These are phyloP conservation scores for Mariannaea sp. DNA, from an alignment of 2,329 filamentous ascomycete genomes.

Conservation along the genomic window DNA sequence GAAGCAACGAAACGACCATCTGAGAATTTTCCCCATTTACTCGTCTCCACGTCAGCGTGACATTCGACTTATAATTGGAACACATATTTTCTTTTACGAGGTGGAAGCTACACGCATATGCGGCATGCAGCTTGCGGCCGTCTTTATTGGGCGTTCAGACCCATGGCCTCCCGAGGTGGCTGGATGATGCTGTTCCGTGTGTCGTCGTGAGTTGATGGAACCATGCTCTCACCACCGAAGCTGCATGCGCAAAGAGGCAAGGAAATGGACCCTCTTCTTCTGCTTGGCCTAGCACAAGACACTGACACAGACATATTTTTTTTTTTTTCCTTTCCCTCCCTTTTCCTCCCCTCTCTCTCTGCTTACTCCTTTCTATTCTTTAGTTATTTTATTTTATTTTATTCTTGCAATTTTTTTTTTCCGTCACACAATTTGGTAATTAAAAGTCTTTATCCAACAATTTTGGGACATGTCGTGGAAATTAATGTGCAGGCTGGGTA, in stretches of 20 bases:
- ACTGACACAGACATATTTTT: too few species aligned
- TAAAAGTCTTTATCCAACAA: too few species aligned
- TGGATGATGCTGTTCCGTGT: constrained; percentile 6
- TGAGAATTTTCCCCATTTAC: constrained; percentile 5
- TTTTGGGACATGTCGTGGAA: too few species aligned
- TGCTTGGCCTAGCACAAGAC: too few species aligned
- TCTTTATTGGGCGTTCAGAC: not conserved
- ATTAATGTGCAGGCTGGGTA: not conserved
- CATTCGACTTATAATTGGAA: constrained; percentile 15
- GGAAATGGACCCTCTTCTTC: not conserved
- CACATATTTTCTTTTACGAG: constrained; percentile 12
- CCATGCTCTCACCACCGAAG: not conserved
- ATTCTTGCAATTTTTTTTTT: too few species aligned
- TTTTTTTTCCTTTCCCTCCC: too few species aligned
- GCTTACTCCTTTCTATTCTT: too few species aligned
- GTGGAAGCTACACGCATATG: constrained; percentile 18
- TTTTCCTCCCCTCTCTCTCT: too few species aligned
- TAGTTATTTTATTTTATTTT: too few species aligned
- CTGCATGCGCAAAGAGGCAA: not conserved
- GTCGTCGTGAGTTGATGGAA: not conserved
- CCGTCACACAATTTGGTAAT: too few species aligned
- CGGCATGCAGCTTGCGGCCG: too few species aligned
- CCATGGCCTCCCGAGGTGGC: constrained; percentile 7
- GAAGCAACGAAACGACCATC: constrained; percentile 1
- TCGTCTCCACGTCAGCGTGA: constrained; percentile 10